Evolutionary conservation across 441 rosid genomes (phyloP), one percentile per base, ranked within the genome.

Genomic region (Monsonia emarginata): DNA sequence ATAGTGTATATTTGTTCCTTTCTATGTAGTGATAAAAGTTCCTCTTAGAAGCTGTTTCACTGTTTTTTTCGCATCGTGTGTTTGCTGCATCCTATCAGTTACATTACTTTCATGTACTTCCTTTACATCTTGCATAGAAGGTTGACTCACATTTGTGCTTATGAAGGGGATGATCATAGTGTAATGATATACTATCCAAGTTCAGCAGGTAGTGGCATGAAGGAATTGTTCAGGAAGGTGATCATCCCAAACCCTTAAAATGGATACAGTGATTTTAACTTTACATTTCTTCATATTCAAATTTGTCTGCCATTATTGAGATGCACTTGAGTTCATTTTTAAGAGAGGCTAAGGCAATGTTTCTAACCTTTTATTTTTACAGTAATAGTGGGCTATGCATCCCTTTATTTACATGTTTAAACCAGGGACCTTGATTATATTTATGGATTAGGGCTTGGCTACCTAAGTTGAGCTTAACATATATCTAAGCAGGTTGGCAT

Each of bases 181-280:
- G 92, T 95, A 72, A 90, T 92, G 99, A 88, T 95, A 78, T 95
- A 95, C 76, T 95, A 92, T 71, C 99, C 99, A 59, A 95, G 96
- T 79, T 88, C 98, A 31, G 99, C 99, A 1, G 99, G 99, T 72
- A 96, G 99, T 67, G 99, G 99, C 56, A 95, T 95, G 99, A 95
- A 95, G 79, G 96, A 88, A 81, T 83, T 95, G 73, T 95, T 95
- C 77, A 86, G 99, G 82, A 95, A 92, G 98, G 99, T 95, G 54
- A 69, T 57, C 19, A 18, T 38, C 22, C 26, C 11, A 7, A 36
- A 30, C 63, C 38, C 7, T 58, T 58, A 27, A 27, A 16, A 24
- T 25, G n/a, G 61, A 26, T 14, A 58, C 38, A 59, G 13, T 2
- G 2, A 28, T 2, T 28, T 30, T 16, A 59, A 59, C 31, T 31